phyloP scores from a whole-genome alignment of 495 filamentous ascomycete species.

The Aspergillus asperescens region DNA sequence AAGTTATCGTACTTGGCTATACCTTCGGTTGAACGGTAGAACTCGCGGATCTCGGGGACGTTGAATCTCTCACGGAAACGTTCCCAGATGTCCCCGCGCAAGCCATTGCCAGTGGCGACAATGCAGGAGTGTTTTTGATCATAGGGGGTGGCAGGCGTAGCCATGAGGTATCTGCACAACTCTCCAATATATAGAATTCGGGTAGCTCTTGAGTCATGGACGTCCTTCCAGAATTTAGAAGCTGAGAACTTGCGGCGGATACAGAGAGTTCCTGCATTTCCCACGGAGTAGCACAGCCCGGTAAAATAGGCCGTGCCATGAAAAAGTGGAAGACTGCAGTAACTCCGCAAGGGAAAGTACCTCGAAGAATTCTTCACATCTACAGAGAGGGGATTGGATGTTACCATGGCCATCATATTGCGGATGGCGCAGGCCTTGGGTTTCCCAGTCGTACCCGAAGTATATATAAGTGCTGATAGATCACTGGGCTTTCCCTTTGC shows the following conservation, averaged over 20 bases:
- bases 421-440: constrained; percentile 83
- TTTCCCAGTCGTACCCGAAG: constrained; percentile 82
- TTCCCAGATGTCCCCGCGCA: constrained; percentile 89
- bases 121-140: constrained; percentile 71
- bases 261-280: constrained; percentile 41
- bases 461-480: constrained; percentile 72
- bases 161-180: constrained; percentile 81
- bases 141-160: constrained; percentile 64
- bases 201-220: constrained; percentile 68
- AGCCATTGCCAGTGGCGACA: constrained; percentile 78
- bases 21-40: constrained; percentile 87
- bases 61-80: constrained; percentile 78
- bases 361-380: constrained; percentile 35
- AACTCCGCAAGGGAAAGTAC: constrained; percentile 62
- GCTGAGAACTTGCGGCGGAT: constrained; percentile 72
- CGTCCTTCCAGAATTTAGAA: constrained; percentile 80
- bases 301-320: constrained; percentile 75
- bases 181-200: constrained; percentile 94
- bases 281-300: constrained; percentile 45
- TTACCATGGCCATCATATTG: constrained; percentile 48
- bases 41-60: constrained; percentile 76
- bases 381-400: constrained; percentile 33
- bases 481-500: constrained; percentile 43
- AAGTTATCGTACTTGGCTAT: constrained; percentile 67
- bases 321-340: constrained; percentile 90